These are phyloP conservation scores for Cryptococcus sp. DNA, from an alignment of 1,284 basidiomycete species.

Conservation along the genomic window DNA sequence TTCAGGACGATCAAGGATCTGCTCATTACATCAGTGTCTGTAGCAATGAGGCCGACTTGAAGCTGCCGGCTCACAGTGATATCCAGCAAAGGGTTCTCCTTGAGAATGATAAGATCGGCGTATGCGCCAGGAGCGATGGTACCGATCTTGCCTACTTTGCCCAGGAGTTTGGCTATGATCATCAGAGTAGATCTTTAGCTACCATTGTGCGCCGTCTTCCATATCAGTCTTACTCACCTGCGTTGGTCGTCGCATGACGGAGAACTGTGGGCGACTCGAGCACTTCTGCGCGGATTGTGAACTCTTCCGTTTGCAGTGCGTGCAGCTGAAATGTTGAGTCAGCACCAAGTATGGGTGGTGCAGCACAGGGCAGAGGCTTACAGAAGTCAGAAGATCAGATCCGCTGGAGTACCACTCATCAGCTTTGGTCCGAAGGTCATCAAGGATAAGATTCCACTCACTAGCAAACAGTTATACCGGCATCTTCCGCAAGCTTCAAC, in stretches of 20 bases:
- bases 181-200: not conserved
- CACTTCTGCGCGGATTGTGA: conserved; percentile 54
- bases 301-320: conserved; percentile 39
- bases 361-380: no score
- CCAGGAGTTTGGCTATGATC: conserved; percentile 52
- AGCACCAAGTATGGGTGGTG: no score
- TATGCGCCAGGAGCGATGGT: conserved; percentile 51
- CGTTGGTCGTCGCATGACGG: conserved; percentile 57
- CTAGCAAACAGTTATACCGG: conserved; percentile 38
- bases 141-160: conserved; percentile 52
- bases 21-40: no score
- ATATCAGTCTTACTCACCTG: conserved; percentile 21
- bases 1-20: conserved; percentile 53
- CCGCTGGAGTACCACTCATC: no score
- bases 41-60: no score
- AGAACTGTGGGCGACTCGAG: conserved; percentile 53
- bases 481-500: conserved; percentile 36
- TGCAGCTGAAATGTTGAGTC: conserved; percentile 4
- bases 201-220: no score
- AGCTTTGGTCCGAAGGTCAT: not conserved
- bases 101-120: conserved; percentile 57
- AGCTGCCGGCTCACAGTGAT: conserved; percentile 42
- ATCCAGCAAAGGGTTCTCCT: conserved; percentile 58
- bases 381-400: no score
- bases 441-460: not conserved